Evolutionary conservation across 257 asterid species (phyloP).

Genomic region (Solanum chaucha): DNA sequence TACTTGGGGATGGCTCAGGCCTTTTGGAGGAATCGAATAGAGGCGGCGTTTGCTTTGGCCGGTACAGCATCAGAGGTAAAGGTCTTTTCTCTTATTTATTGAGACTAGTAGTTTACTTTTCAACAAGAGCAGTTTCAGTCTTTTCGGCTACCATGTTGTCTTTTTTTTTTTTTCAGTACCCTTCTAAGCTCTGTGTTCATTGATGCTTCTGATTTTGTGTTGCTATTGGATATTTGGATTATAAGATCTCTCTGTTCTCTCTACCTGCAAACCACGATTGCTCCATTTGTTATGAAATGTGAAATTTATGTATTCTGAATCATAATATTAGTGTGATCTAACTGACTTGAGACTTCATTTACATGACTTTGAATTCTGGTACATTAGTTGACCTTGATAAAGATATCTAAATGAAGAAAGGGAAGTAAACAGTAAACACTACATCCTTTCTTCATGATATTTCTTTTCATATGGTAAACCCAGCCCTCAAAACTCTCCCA

Average conservation of each 20-base stretch:
- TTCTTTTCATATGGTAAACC: not conserved
- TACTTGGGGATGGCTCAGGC: slow-evolving; percentile 32
- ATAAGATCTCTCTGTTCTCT: not conserved
- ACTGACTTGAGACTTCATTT: not conserved
- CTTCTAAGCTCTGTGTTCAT: not conserved
- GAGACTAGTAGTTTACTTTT: not conserved
- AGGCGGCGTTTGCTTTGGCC: slow-evolving; percentile 95
- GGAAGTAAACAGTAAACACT: not conserved
- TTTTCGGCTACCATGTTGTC: not conserved
- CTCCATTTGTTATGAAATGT: not conserved
- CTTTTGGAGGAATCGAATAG: slow-evolving; percentile 92
- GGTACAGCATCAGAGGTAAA: slow-evolving; percentile 76
- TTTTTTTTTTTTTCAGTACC: not conserved
- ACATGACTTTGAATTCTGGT: not conserved
- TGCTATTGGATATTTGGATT: not conserved
- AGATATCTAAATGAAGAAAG: not conserved
- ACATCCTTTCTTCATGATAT: not conserved
- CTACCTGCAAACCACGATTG: not conserved
- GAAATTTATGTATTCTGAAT: not conserved
- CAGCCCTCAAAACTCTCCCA: not conserved
- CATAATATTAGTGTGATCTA: not conserved
- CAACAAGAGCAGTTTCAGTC: not conserved
- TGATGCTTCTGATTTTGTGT: not conserved
- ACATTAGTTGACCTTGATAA: not conserved
- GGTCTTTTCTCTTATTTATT: not conserved